Conservation (phyloP, 176 grass and related monocot genomes). For the Raddia distichophylla region DNA sequence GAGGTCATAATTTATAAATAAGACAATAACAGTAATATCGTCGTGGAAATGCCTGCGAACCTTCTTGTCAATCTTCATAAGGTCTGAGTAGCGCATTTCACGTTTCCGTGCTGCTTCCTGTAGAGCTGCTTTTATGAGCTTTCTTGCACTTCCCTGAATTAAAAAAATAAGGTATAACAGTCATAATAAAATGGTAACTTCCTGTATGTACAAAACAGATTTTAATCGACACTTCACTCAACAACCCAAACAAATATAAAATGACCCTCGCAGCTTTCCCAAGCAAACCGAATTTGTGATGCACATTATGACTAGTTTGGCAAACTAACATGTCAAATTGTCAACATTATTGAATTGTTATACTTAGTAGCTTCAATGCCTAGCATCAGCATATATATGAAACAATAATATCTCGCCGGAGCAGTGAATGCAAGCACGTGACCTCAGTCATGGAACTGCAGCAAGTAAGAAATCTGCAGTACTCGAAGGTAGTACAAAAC, state of each 20-base stretch:
- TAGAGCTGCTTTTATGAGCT: conserved; percentile 94
- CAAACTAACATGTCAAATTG: conserved; percentile 24
- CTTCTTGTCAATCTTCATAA: conserved; percentile 96
- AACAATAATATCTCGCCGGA: conserved; percentile 1
- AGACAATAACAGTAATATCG: conserved; percentile 83
- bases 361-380: background rate
- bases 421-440: conserved; percentile 21
- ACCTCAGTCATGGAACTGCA: conserved; percentile 9
- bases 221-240: conserved; percentile 22
- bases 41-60: conserved; percentile 97
- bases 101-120: conserved; percentile 87
- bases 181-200: conserved; percentile 33
- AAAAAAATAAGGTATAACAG: background rate
- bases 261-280: background rate
- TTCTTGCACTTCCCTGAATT: conserved; percentile 83
- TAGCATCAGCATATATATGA: background rate
- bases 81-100: conserved; percentile 97
- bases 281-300: conserved; percentile 9
- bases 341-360: background rate
- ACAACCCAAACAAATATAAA: conserved; percentile 16
- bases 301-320: background rate
- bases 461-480: conserved; percentile 1
- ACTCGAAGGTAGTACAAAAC: conserved; percentile 15
- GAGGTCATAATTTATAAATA: conserved; percentile 86
- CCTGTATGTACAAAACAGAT: background rate